Evolutionary conservation across 78 protist genomes (phyloP), one percentile per base, ranked within the genome.

Genomic region (Thecamonas trahens): DNA sequence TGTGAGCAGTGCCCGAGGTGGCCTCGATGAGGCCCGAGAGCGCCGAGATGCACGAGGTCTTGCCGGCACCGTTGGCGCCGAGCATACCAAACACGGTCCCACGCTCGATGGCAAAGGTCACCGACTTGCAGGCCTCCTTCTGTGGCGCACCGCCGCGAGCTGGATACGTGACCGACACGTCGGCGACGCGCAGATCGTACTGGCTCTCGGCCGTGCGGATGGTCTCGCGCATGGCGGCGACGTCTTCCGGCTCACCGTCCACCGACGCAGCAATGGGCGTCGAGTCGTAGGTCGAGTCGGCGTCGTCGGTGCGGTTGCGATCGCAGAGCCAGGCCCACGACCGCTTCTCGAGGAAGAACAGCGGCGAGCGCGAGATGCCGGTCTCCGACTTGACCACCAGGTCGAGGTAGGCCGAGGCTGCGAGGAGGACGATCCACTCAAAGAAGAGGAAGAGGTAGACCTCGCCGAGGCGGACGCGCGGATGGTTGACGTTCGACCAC

Each of bases 11-110:
- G 2, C 91, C 91, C 31, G 24, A 22, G 7, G 83, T 70, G 40
- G 91, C 84, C 1, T 44, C 35, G 32, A 61, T 54, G 0, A 74
- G n/a, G 20, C 91, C 91, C 14, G 91, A 67, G 9, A 86, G 38
- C 20, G 76, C 35, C 18, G 75, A 61, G 14, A 72, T 62, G 13
- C 42, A 40, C 8, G 88, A 78, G 6, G 89, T 34, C 69, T 87
- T 89, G 14, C 94, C 94, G 2, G 94, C 89, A 13, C 94, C 94
- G 66, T 89, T 89, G 44, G 82, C 87, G 1, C 94, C 94, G 31
- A 90, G 79, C 39, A 84, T 57, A 15, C 84, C 90, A 34, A 85
- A 68, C 28, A 63, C 69, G 54, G 79, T 77, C 2, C 76, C 85
- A 7, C 38, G 2, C 22, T n/a, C 17, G n/a, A 77, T 38, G 11